A percentile compares a stretch with the other conserved stretches of the same genome.
Evolutionary conservation across 2,329 filamentous ascomycete genomes (phyloP).

Genomic region (Cordyceps cicadae): DNA sequence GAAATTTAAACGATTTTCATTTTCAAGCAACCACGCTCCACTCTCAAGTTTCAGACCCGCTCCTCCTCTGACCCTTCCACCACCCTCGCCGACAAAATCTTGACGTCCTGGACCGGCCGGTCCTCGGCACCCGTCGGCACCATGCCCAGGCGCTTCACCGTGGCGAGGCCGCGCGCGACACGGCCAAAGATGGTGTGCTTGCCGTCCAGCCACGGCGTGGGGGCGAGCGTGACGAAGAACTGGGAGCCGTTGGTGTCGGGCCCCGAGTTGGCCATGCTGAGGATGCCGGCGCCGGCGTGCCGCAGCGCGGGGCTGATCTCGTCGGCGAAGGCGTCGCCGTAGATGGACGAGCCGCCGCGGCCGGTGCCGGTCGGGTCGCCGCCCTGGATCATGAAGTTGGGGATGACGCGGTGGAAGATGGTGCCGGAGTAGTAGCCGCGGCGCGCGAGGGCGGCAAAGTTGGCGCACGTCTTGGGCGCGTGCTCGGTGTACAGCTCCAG

Average conservation of each 20-base stretch:
- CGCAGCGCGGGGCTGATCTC: slow-evolving; percentile 73
- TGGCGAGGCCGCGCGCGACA: slow-evolving; percentile 71
- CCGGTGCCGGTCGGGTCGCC: slow-evolving; percentile 93
- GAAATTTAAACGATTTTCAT: too few species aligned
- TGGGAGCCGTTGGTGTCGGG: slow-evolving; percentile 90
- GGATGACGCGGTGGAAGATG: slow-evolving; percentile 89
- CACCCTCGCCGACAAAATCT: slow-evolving; percentile 65
- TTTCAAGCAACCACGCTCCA: neutral
- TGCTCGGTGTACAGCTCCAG: slow-evolving; percentile 86
- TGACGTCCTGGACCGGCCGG: slow-evolving; percentile 71
- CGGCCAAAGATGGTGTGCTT: slow-evolving; percentile 96
- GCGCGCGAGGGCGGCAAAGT: slow-evolving; percentile 72
- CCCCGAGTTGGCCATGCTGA: slow-evolving; percentile 94
- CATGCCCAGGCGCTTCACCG: slow-evolving; percentile 81
- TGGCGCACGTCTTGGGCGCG: slow-evolving; percentile 80
- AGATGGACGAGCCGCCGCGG: slow-evolving; percentile 80
- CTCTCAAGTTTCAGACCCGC: neutral
- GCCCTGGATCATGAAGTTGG: slow-evolving; percentile 92
- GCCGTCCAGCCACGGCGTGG: slow-evolving; percentile 91
- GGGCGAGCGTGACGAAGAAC: slow-evolving; percentile 92
- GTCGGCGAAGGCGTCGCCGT: slow-evolving; percentile 88
- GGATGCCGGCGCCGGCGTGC: slow-evolving; percentile 86
- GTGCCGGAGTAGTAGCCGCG: slow-evolving; percentile 83
- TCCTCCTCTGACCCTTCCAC: slow-evolving; percentile 39
- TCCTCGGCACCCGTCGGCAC: slow-evolving; percentile 80